phyloP scores from a whole-genome alignment of 1,284 basidiomycete genomes.

The Cryptococcus deneoformans region DNA sequence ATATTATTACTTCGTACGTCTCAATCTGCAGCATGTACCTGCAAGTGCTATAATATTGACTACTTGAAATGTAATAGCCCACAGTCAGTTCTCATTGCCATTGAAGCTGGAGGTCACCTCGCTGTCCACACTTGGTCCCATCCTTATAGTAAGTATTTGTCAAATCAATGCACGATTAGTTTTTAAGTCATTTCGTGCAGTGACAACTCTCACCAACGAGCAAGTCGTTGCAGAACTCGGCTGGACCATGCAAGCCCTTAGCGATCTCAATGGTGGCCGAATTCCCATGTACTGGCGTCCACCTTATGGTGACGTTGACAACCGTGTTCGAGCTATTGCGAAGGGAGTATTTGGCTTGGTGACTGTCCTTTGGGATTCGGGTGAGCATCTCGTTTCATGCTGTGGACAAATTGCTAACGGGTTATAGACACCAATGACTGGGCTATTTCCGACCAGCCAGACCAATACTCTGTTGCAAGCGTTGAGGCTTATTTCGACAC shows the following conservation, averaged over 20 bases:
- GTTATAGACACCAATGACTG: constrained; percentile 45
- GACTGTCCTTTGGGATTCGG: constrained; percentile 47
- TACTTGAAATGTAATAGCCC: constrained; percentile 11
- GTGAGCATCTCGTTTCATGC: constrained; percentile 5
- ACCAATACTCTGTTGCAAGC: constrained; percentile 24
- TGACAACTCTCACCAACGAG: constrained; percentile 57
- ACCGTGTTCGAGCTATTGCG: constrained; percentile 56
- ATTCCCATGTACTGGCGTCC: constrained; percentile 50
- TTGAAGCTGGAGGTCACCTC: constrained; percentile 40
- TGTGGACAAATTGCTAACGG: background rate
- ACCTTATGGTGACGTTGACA: constrained; percentile 53
- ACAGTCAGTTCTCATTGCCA: constrained; percentile 20
- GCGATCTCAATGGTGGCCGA: constrained; percentile 44
- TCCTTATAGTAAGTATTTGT: constrained; percentile 37
- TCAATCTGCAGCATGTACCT: background rate
- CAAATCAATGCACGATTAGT: constrained; percentile 1
- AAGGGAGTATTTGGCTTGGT: constrained; percentile 48
- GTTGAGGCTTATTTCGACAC: constrained; percentile 22
- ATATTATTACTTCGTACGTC: constrained; percentile 30
- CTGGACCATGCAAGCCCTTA: constrained; percentile 50
- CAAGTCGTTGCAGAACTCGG: constrained; percentile 57
- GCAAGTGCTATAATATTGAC: constrained; percentile 4
- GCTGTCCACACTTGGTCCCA: constrained; percentile 57
- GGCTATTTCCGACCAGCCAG: constrained; percentile 35
- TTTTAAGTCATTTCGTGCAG: constrained; percentile 13